Base-by-base conservation (phyloP, 2,329 filamentous ascomycete genomes). In the Colletotrichum chlorophyti region DNA sequence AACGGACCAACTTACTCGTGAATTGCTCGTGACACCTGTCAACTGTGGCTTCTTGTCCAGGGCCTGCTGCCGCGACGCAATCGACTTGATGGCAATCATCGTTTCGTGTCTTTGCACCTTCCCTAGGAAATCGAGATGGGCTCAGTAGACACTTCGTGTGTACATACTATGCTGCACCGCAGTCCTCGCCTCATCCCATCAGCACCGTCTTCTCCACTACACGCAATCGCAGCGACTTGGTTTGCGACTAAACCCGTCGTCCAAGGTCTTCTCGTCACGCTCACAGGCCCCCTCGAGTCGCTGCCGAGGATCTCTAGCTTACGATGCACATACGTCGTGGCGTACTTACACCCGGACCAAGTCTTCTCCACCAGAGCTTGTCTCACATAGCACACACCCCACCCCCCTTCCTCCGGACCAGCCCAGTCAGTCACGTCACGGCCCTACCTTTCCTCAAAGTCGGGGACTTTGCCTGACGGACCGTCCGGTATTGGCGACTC, bases 261-360 rank as follows among this genome's bases (percentile, higher is more conserved):
- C 41, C 41, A 23, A 24, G 41, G 51, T 46, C 35, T 24, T 12
- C 27, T 14, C 17, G 41, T 21, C 14, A 21, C 26, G 24, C 38
- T 17, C 21, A 24, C 24, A 11, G 21, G 23, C 21, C 23, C 12
- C 31, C 27, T 26, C n/a, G n/a, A 52, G 31, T 45, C 11, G 40
- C 32, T 58, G 48, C 27, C 53, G 55, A 59, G 42, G 50, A 59
- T 59, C 55, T 54, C 55, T 50, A 49, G 51, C 55, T 49, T 48
- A 47, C 17, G 21, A 37, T 17, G 11, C 34, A n/a, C n/a, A n/a
- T n/a, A n/a, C n/a, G n/a, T n/a, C n/a, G n/a, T n/a, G n/a, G n/a
- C n/a, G n/a, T n/a, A n/a, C n/a, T n/a, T n/a, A n/a, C n/a, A n/a
- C n/a, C n/a, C n/a, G n/a, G n/a, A n/a, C n/a, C n/a, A n/a, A n/a